Percentiles rank a stretch among this genome's conserved stretches.
Conservation (phyloP, 2,329 filamentous ascomycete species). For the Lithohypha guttulata region DNA sequence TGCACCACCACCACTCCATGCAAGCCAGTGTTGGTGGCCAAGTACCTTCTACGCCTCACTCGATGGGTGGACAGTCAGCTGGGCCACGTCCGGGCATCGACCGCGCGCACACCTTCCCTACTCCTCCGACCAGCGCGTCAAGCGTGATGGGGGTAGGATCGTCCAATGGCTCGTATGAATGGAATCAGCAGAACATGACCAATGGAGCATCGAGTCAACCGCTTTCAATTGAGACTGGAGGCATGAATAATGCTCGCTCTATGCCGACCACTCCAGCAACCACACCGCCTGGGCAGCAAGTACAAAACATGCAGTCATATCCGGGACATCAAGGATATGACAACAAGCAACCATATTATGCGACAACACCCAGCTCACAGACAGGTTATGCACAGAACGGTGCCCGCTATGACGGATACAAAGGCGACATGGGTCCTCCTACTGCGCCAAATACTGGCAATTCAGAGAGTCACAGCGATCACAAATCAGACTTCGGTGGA, state of each 20-base stretch:
- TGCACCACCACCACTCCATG: constrained; percentile 54
- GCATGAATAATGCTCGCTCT: constrained; percentile 58
- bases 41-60: constrained; percentile 56
- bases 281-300: constrained; percentile 67
- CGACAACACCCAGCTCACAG: constrained; percentile 53
- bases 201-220: constrained; percentile 54
- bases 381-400: constrained; percentile 59
- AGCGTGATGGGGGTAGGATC: constrained; percentile 68
- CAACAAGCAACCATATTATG: constrained; percentile 64
- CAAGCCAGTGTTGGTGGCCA: constrained; percentile 47
- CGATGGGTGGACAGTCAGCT: constrained; percentile 31
- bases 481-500: constrained; percentile 55
- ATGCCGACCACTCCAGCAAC: constrained; percentile 87
- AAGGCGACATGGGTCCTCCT: constrained; percentile 81
- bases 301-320: constrained; percentile 73
- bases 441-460: constrained; percentile 49
- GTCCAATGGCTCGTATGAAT: constrained; percentile 67
- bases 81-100: constrained; percentile 65
- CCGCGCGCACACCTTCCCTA: constrained; percentile 84
- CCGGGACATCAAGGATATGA: constrained; percentile 64
- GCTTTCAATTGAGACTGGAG: constrained; percentile 67
- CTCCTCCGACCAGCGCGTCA: constrained; percentile 84
- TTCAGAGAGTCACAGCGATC: constrained; percentile 44
- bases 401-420: constrained; percentile 52
- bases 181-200: constrained; percentile 56